Evolutionary conservation across 2,329 filamentous ascomycete species (phyloP).

Genomic region (Nakataea oryzae): DNA sequence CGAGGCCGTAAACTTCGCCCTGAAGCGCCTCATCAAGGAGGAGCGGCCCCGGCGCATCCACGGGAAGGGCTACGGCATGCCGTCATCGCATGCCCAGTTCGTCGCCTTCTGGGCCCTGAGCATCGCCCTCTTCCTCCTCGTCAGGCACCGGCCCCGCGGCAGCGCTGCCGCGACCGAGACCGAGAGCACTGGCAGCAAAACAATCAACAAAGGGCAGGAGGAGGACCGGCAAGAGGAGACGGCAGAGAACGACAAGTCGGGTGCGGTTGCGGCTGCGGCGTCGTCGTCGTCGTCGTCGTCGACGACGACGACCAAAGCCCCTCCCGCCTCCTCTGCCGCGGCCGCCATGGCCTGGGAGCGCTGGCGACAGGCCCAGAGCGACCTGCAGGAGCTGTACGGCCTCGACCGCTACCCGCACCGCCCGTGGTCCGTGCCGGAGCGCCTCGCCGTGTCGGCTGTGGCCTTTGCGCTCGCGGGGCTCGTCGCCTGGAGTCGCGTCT

Average conservation of each 20-base stretch:
- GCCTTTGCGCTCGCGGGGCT: conserved; percentile 51
- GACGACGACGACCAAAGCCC: neutral
- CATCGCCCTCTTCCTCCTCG: conserved; percentile 71
- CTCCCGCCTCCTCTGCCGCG: neutral
- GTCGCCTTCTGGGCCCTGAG: conserved; percentile 84
- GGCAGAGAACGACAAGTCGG: neutral
- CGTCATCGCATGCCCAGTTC: conserved; percentile 88
- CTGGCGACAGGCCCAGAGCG: neutral
- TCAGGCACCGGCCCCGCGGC: conserved; percentile 56
- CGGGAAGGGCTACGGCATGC: conserved; percentile 95
- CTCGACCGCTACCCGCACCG: conserved; percentile 28
- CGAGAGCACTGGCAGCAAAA: neutral
- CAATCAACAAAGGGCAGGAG: neutral
- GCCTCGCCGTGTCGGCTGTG: conserved; percentile 41
- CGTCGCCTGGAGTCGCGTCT: conserved; percentile 77
- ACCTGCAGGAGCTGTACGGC: conserved; percentile 5
- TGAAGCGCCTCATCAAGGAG: conserved; percentile 89
- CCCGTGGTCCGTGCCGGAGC: conserved; percentile 51
- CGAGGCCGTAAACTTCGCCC: conserved; percentile 78
- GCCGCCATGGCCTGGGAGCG: neutral
- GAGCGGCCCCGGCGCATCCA: conserved; percentile 75
- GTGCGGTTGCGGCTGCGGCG: too few species aligned
- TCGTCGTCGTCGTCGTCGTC: neutral
- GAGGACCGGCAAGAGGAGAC: conserved; percentile 1
- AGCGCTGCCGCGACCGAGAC: neutral